phyloP scores from a whole-genome alignment of 1,284 basidiomycete genomes.

The Marasmius sp. region DNA sequence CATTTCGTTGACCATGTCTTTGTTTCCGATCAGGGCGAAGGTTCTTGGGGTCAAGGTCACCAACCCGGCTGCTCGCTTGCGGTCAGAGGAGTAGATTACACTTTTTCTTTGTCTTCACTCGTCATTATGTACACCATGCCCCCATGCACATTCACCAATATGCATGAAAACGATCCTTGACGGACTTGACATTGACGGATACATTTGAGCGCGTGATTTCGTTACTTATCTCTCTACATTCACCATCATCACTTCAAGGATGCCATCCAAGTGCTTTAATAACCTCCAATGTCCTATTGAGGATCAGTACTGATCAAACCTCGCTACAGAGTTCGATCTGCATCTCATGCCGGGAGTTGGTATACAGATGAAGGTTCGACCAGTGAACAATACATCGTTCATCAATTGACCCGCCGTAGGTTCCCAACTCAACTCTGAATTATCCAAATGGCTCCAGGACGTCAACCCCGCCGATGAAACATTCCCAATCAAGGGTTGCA shows the following conservation, averaged over 20 bases:
- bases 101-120: conserved; percentile 10
- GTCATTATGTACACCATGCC: conserved; percentile 31
- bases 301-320: conserved; percentile 3
- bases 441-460: conserved; percentile 62
- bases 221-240: background rate
- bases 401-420: conserved; percentile 38
- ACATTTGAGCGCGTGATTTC: background rate
- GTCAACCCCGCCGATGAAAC: conserved; percentile 52
- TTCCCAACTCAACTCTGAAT: conserved; percentile 55
- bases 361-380: conserved; percentile 73
- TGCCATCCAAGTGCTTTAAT: background rate
- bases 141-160: conserved; percentile 30
- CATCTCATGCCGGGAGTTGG: conserved; percentile 92
- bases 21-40: conserved; percentile 66
- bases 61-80: conserved; percentile 92
- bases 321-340: conserved; percentile 37
- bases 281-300: background rate
- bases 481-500: conserved; percentile 76
- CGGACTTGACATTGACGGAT: background rate
- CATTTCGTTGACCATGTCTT: conserved; percentile 6
- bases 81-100: conserved; percentile 88
- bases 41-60: conserved; percentile 91
- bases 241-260: background rate
- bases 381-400: background rate
- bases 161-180: background rate